Conservation (phyloP, 1,284 basidiomycete species). For the Cryptococcus sp. region DNA sequence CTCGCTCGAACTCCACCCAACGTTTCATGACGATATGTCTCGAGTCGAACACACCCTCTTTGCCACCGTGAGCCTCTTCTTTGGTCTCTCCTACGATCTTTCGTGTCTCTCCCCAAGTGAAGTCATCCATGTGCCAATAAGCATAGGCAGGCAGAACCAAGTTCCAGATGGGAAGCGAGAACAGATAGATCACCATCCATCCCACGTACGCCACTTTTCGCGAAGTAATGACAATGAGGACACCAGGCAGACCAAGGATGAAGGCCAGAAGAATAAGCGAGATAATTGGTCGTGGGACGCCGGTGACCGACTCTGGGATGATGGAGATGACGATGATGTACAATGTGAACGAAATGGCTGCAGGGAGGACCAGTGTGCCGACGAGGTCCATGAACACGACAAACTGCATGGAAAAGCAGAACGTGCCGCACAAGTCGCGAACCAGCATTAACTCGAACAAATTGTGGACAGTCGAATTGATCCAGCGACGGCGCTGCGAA, state of each 20-base stretch:
- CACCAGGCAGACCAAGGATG: slow-evolving; percentile 91
- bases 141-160: slow-evolving; percentile 90
- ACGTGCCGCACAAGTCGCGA: slow-evolving; percentile 90
- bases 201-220: slow-evolving; percentile 91
- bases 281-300: slow-evolving; percentile 70
- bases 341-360: slow-evolving; percentile 93
- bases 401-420: slow-evolving; percentile 98
- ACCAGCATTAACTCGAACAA: slow-evolving; percentile 91
- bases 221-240: slow-evolving; percentile 91
- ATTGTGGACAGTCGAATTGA: slow-evolving; percentile 99
- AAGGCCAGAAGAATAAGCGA: slow-evolving; percentile 92
- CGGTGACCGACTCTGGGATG: slow-evolving; percentile 68
- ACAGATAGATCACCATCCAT: slow-evolving; percentile 94
- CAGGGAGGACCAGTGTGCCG: slow-evolving; percentile 94
- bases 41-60: slow-evolving; percentile 95
- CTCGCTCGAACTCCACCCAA: slow-evolving; percentile 98
- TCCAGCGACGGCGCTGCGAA: slow-evolving; percentile 97
- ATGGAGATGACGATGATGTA: slow-evolving; percentile 85
- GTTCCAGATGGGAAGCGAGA: slow-evolving; percentile 95
- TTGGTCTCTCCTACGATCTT: slow-evolving; percentile 75
- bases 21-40: slow-evolving; percentile 97
- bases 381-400: slow-evolving; percentile 97
- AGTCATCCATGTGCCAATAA: slow-evolving; percentile 99
- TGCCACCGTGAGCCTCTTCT: slow-evolving; percentile 72
- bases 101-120: slow-evolving; percentile 97